These are phyloP conservation scores for Pseudohalonectria lignicola DNA, from an alignment of 2,329 filamentous ascomycete genomes.

Conservation along the genomic window DNA sequence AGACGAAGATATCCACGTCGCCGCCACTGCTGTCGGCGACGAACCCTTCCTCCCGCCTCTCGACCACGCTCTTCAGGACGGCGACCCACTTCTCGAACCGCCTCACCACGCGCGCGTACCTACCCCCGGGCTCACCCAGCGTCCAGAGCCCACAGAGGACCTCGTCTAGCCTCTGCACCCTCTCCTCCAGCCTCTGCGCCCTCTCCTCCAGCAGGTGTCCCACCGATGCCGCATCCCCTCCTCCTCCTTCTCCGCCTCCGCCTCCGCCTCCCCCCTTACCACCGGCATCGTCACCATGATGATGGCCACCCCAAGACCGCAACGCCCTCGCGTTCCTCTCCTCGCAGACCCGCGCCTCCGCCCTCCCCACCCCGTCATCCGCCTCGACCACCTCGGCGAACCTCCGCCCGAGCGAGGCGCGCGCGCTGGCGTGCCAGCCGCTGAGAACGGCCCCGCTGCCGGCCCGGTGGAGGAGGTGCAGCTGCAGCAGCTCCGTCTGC, in stretches of 20 bases:
- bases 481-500: slow-evolving; percentile 54
- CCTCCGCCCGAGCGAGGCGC: slow-evolving; percentile 29
- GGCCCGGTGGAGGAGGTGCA: slow-evolving; percentile 52
- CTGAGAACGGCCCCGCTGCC: slow-evolving; percentile 22
- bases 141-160: slow-evolving; percentile 46
- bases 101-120: slow-evolving; percentile 41
- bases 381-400: slow-evolving; percentile 27
- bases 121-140: slow-evolving; percentile 42
- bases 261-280: too few relatives aligned
- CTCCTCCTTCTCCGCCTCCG: slow-evolving; percentile 19
- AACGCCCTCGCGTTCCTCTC: slow-evolving; percentile 40
- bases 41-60: background rate
- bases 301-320: slow-evolving; percentile 35
- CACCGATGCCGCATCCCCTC: slow-evolving; percentile 13
- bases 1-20: slow-evolving; percentile 34
- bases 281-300: too few relatives aligned
- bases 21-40: slow-evolving; percentile 8
- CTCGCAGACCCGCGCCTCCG: slow-evolving; percentile 34
- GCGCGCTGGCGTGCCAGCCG: slow-evolving; percentile 47
- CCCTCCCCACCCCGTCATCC: slow-evolving; percentile 17
- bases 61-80: background rate
- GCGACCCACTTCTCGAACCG: slow-evolving; percentile 36
- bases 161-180: slow-evolving; percentile 44
- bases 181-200: slow-evolving; percentile 33
- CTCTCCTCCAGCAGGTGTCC: slow-evolving; percentile 33